Base-by-base conservation (phyloP, 176 grass and related monocot genomes). In the Poa annua region DNA sequence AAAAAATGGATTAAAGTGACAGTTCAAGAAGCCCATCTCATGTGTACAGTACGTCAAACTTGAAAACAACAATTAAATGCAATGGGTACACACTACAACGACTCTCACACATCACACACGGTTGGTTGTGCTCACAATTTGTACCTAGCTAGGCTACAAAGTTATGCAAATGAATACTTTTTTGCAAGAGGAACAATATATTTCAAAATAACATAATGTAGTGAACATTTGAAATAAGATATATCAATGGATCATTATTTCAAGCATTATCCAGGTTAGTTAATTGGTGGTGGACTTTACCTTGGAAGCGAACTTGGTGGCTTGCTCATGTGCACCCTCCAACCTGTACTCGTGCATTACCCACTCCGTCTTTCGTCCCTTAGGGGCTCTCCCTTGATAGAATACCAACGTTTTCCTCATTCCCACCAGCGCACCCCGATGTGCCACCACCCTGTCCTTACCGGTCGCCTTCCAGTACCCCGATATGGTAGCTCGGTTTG, bases 391-490 rank as follows among this genome's bases (percentile, higher is more conserved):
- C 1, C 97, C 97, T 56, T 88, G 83, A 64, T 99, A 99, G 81
- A 99, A 99, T 44, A 99, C 97, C 19, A 99, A 39, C 0, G 97
- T 99, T 86, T 99, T 99, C 35, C 97, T 92, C 93, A 96, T 96
- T 71, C 97, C 97, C 0, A 94, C 89, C 7, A 82, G 44, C 0
- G 66, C 21, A 1, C 84, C 86, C 42, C 84, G 85, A 24, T 84
- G 80, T 3, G 53, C 42, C 69, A 96, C 89, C 22, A 48, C 22
- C 29, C 93, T 81, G 4, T 99, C 97, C 56, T 99, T 99, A 0
- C 97, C 97, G 0, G 97, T 99, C 8, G 97, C 97, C 85, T 99
- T 99, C 97, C 97, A 99, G 26, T 99, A 99, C 5, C 97, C 97
- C 0, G 91, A 96, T 53, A 78, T 29, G 1, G 97, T 99, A 0